Evolutionary conservation across 192 early-diverging fungal species (phyloP), one percentile per base, ranked within the genome.

Genomic region (Spinellus fusiger): DNA sequence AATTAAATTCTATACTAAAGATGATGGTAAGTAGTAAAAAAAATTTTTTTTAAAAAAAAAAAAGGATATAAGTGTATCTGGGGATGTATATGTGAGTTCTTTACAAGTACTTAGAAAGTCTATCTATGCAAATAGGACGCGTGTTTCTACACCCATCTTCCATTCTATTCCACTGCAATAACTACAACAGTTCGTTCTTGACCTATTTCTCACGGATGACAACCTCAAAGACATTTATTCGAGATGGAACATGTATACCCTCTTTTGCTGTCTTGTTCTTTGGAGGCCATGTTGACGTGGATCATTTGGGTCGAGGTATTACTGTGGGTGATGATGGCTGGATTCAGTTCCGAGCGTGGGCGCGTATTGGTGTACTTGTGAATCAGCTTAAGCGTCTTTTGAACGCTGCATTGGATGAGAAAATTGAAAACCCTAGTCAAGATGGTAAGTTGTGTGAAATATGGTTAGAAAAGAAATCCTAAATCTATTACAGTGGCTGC

Each of bases 101-200:
- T n/a, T n/a, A n/a, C n/a, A n/a, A n/a, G n/a, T n/a, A n/a, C n/a
- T n/a, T n/a, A n/a, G n/a, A n/a, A n/a, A n/a, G n/a, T n/a, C n/a
- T n/a, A n/a, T n/a, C n/a, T n/a, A n/a, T n/a, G n/a, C n/a, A 22
- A 18, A 12, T 61, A 69, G 66, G 83, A 0, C 81, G 90, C 4
- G 86, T 93, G 6, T 94, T 92, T 60, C 49, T 96, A 9, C 93
- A 96, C 54, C 93, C 93, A 13, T 78, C 86, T n/a, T 93, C 91
- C 16, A 77, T 81, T 26, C 51, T 89, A 49, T 91, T 91, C 64
- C 66, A 68, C 12, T 75, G 61, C 34, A 77, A 79, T 32, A 73
- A 79, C 52, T 92, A 80, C 62, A 70, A 75, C 26, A 73, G 81
- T 1, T 80, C 86, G 2, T 86, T 92, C 35, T 55, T 93, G 49